phyloP scores from a whole-genome alignment of 345 rosid species.

The Crucihimalaya himalaica region DNA sequence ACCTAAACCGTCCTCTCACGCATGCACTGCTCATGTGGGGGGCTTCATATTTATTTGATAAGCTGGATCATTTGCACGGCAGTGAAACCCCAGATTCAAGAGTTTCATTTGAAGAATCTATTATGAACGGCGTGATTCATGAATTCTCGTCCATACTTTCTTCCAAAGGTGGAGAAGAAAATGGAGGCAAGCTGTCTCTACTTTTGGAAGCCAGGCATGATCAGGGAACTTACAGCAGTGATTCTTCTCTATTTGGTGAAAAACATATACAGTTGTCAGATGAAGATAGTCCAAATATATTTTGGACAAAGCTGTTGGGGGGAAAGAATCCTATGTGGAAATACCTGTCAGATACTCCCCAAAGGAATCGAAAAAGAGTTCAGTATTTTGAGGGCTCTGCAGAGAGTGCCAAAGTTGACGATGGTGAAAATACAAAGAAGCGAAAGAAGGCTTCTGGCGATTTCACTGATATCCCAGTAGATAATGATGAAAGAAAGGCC shows the following conservation, averaged over 20 bases:
- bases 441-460: constrained; percentile 50
- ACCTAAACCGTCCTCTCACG: constrained; percentile 43
- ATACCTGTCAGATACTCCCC: constrained; percentile 54
- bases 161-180: constrained; percentile 44
- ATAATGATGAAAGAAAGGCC: constrained; percentile 34
- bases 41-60: constrained; percentile 61
- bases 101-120: constrained; percentile 40
- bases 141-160: constrained; percentile 59
- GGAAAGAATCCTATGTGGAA: constrained; percentile 74
- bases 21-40: constrained; percentile 90
- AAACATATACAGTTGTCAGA: constrained; percentile 45
- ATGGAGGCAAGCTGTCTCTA: constrained; percentile 42
- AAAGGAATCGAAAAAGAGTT: constrained; percentile 69
- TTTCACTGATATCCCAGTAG: constrained; percentile 36
- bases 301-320: constrained; percentile 73
- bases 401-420: constrained; percentile 38
- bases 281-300: constrained; percentile 59
- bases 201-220: constrained; percentile 61
- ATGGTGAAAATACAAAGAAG: constrained; percentile 52
- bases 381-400: constrained; percentile 40
- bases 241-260: constrained; percentile 63
- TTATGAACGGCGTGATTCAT: constrained; percentile 46
- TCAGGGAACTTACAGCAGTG: constrained; percentile 53
- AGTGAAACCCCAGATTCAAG: constrained; percentile 35
- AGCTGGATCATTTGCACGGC: constrained; percentile 65